Base-by-base conservation (phyloP, 75 land plant genomes). In the Sequoiadendron giganteum region DNA sequence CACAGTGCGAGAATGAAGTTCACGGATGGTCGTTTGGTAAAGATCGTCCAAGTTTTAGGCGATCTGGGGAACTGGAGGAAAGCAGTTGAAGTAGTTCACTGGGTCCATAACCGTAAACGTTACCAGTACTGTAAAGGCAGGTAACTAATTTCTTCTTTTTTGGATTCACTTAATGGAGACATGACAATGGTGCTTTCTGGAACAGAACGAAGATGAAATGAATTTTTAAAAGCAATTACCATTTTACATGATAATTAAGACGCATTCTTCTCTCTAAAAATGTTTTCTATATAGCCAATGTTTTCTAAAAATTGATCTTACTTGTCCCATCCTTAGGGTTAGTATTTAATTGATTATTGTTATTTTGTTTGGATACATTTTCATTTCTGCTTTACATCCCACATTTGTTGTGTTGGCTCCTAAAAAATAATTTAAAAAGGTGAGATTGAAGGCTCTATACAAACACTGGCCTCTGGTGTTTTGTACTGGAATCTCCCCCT, bases 31-130 rank as follows among this genome's bases (percentile, higher is more conserved):
- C 89, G 95, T 45, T 90, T 96, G 34, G 76, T 94, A 86, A 92
- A 93, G 86, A 80, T 97, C 5, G 88, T 97, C 40, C 94, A 97
- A 88, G 87, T 96, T 86, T 86, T 97, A 79, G 99, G 99, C n/a
- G 90, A 91, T 47, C 82, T 90, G 39, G 95, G 95, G 45, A 96
- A 96, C 83, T 97, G 99, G 99, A 92, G 89, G 58, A 88, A 96
- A 77, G 96, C 90, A 7, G 91, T 97, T 81, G 95, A 97, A 90
- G 95, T 97, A 47, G 94, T 97, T 89, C 95, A 97, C 58, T 97
- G 99, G 99, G 92, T 97, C 81, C 95, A 95, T 42, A 89, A 90
- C 15, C 95, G 94, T 83, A 94, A 96, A 19, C 93, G 93, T 68
- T 97, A 89, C 88, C 90, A 94, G 89, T 94, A 93, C 54, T 90